Evolutionary conservation across 345 rosid species (phyloP), one percentile per base, ranked within the genome.

Genomic region (Microcos paniculata): DNA sequence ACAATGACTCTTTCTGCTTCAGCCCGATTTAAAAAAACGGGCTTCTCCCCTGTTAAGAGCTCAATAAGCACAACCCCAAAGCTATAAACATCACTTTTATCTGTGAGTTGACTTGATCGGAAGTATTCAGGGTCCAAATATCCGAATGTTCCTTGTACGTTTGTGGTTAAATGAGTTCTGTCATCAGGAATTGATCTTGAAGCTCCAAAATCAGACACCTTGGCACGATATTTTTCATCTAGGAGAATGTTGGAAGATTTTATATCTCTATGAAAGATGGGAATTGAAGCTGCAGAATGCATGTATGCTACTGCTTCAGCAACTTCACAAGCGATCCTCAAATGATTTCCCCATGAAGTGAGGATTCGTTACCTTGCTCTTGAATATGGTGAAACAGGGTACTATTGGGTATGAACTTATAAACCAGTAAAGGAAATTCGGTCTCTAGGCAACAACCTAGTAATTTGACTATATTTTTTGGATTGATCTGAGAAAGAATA

Each of bases 201-300:
- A 30, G 74, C 66, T 13, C 81, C 81, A n/a, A 79, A 73, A 24
- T 79, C 81, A 1, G 78, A 56, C 1, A 79, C 57, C 7, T 73
- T 79, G 21, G 81, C 73, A 23, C 64, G 23, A 14, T 73, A 73
- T 68, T 48, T 80, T 1, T 78, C 77, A 28, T 80, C 81, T 45
- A 78, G 65, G 14, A 80, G 82, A 24, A 81, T 82, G 71, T 82
- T 85, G 35, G 79, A 62, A 13, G 81, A 79, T 48, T 82, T 80
- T 6, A 85, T 78, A 52, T 80, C 88, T 1, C 80, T 76, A 42
- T 82, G 88, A 11, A 75, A 67, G 43, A 80, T 80, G 19, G 87
- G 84, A 4, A 64, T 52, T 23, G 84, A 70, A 70, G 77, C 77
- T n/a, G 80, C 73, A 52, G 76, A 81, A 52, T 85, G 88, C 73